Percentiles rank a stretch among this genome's conserved stretches.
These are phyloP conservation scores for Magnusiomyces clavatus DNA, from an alignment of 1,139 yeast genomes.

Conservation along the genomic window DNA sequence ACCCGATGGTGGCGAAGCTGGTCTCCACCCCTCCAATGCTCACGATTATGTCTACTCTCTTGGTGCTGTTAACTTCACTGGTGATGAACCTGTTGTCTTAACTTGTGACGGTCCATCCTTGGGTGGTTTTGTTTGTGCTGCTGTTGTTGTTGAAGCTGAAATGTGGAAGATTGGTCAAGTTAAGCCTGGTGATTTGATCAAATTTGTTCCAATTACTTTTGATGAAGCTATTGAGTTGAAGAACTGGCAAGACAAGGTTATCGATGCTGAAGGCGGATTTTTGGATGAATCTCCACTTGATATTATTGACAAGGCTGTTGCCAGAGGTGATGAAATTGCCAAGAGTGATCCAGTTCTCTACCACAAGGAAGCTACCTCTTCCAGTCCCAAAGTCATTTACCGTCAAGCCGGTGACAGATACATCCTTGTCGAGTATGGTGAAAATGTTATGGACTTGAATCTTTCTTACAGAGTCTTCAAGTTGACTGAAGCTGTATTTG, in stretches of 20 bases:
- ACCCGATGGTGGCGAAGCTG: constrained; percentile 96
- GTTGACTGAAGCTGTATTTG: constrained; percentile 59
- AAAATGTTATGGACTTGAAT: constrained; percentile 76
- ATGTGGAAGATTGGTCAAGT: constrained; percentile 99
- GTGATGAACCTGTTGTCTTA: constrained; percentile 95
- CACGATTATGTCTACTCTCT: constrained; percentile 95
- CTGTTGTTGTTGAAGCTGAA: constrained; percentile 91
- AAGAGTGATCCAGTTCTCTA: constrained; percentile 45
- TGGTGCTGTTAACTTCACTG: constrained; percentile 95
- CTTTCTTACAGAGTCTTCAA: constrained; percentile 78
- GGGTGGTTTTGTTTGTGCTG: constrained; percentile 96
- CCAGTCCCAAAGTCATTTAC: constrained; percentile 67
- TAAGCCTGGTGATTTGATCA: constrained; percentile 81
- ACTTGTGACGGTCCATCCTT: constrained; percentile 96
- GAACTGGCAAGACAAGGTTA: constrained; percentile 44
- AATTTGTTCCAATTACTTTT: constrained; percentile 69
- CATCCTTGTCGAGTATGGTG: constrained; percentile 86
- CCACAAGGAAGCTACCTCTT: constrained; percentile 36
- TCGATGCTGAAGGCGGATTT: constrained; percentile 14
- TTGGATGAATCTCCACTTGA: constrained; percentile 13
- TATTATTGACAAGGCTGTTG: constrained; percentile 9
- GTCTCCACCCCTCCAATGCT: constrained; percentile 94
- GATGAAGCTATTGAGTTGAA: constrained; percentile 61
- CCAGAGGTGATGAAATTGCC: constrained; percentile 9
- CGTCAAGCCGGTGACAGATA: constrained; percentile 98